Evolutionary conservation across 768 basidiomycete genomes (phyloP).

Genomic region (Kwoniella botswanensis): DNA sequence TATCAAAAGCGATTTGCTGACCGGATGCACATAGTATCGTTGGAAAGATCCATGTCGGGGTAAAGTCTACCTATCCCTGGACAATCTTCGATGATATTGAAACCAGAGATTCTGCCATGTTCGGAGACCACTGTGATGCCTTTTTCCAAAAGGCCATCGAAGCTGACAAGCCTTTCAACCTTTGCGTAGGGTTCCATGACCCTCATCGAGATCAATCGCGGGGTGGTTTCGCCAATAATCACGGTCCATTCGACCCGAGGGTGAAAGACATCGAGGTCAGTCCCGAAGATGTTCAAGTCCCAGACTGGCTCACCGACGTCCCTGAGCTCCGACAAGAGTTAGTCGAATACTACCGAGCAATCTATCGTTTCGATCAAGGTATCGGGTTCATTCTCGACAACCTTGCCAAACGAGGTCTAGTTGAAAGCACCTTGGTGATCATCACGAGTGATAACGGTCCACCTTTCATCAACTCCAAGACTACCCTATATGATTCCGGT

Average conservation of each 20-base stretch:
- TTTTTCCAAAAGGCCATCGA: slow-evolving; percentile 27
- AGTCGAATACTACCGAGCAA: slow-evolving; percentile 32
- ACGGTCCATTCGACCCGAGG: slow-evolving; percentile 9
- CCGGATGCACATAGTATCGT: slow-evolving; percentile 12
- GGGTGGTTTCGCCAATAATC: slow-evolving; percentile 33
- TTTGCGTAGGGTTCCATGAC: slow-evolving; percentile 32
- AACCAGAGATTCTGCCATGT: slow-evolving; percentile 24
- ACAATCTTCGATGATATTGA: slow-evolving; percentile 22
- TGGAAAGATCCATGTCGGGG: slow-evolving; percentile 35
- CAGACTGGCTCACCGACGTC: slow-evolving; percentile 26
- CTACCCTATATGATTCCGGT: slow-evolving; percentile 40
- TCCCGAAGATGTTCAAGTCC: slow-evolving; percentile 22
- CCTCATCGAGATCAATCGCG: slow-evolving; percentile 33
- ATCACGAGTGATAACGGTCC: slow-evolving; percentile 36
- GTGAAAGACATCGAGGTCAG: slow-evolving; percentile 9
- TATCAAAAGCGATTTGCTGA: too few species aligned
- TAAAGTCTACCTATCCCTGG: slow-evolving; percentile 32
- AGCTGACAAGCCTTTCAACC: slow-evolving; percentile 29
- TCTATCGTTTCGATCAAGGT: slow-evolving; percentile 35
- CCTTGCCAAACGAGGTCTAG: slow-evolving; percentile 20
- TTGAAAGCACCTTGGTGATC: slow-evolving; percentile 30
- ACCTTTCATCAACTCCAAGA: slow-evolving; percentile 42
- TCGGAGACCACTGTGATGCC: slow-evolving; percentile 28
- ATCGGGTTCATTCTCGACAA: slow-evolving; percentile 29
- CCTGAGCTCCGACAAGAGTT: slow-evolving; percentile 27